Evolutionary conservation across 2,329 filamentous ascomycete species (phyloP).

Genomic region (Pseudogymnoascus sp.): DNA sequence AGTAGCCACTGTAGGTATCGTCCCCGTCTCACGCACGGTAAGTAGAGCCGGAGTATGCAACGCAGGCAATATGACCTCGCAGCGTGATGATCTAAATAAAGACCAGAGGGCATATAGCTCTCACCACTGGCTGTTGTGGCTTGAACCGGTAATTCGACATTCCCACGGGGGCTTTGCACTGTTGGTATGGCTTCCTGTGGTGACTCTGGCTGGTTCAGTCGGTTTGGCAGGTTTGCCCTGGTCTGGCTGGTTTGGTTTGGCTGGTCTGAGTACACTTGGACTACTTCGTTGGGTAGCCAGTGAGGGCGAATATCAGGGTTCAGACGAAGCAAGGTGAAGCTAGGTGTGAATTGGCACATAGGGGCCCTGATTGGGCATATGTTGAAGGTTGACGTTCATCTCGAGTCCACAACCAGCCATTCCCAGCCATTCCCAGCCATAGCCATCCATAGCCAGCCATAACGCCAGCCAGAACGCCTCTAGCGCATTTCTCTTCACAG

Average conservation of each 20-base stretch:
- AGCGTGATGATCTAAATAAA: conserved; percentile 1
- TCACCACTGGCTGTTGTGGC: background rate
- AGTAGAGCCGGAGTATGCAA: background rate
- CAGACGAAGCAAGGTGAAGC: background rate
- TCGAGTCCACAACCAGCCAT: background rate
- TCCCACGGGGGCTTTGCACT: background rate
- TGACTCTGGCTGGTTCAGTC: background rate
- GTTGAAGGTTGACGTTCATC: background rate
- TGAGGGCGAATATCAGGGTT: conserved; percentile 3
- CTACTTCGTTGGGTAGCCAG: background rate
- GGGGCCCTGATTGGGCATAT: background rate
- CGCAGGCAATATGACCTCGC: background rate
- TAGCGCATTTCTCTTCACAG: background rate
- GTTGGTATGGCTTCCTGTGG: background rate
- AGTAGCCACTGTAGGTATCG: background rate
- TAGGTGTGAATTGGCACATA: background rate
- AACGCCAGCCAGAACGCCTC: background rate
- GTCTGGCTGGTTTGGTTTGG: background rate
- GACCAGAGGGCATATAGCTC: background rate
- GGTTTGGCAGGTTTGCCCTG: background rate
- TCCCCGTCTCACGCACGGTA: background rate
- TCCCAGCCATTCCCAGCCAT: background rate
- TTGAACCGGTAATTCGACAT: background rate
- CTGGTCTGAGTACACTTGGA: background rate
- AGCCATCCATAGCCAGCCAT: background rate